phyloP scores from a whole-genome alignment of 192 early-diverging fungal species.

The Gigaspora rosea region DNA sequence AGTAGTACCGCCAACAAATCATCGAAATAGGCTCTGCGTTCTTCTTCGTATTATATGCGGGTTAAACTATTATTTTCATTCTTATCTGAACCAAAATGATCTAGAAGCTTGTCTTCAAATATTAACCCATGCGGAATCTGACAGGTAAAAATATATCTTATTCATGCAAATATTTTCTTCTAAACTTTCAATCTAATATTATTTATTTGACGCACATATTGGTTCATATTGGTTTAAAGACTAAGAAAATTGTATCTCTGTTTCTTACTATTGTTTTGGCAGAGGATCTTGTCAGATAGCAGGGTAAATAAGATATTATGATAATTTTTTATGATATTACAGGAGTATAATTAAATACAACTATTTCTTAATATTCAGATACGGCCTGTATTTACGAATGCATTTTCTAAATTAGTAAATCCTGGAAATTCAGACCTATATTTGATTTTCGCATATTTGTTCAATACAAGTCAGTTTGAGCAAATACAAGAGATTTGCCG shows the following conservation, averaged over 20 bases:
- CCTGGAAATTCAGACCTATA: constrained; percentile 11
- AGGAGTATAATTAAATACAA: background rate
- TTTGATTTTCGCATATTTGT: constrained; percentile 21
- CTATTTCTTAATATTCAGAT: background rate
- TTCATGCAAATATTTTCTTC: background rate
- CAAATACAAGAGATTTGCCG: constrained; percentile 16
- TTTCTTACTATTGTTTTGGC: constrained; percentile 5
- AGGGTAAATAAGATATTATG: background rate
- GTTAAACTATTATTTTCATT: background rate
- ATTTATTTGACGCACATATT: background rate
- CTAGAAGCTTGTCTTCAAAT: background rate
- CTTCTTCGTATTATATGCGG: constrained; percentile 16
- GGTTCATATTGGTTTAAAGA: background rate
- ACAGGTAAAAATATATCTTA: background rate
- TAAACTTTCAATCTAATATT: background rate
- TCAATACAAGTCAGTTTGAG: constrained; percentile 3
- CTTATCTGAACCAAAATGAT: background rate
- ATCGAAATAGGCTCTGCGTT: constrained; percentile 5
- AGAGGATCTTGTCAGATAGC: background rate
- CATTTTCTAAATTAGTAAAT: constrained; percentile 11
- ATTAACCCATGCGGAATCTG: constrained; percentile 9
- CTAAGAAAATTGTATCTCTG: constrained; percentile 23
- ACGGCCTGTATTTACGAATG: background rate
- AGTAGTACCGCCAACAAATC: background rate
- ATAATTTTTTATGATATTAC: background rate